Percentiles rank a stretch among this genome's conserved stretches.
phyloP scores from a whole-genome alignment of 169 alveolate genomes.

The Plasmodium knowlesi region DNA sequence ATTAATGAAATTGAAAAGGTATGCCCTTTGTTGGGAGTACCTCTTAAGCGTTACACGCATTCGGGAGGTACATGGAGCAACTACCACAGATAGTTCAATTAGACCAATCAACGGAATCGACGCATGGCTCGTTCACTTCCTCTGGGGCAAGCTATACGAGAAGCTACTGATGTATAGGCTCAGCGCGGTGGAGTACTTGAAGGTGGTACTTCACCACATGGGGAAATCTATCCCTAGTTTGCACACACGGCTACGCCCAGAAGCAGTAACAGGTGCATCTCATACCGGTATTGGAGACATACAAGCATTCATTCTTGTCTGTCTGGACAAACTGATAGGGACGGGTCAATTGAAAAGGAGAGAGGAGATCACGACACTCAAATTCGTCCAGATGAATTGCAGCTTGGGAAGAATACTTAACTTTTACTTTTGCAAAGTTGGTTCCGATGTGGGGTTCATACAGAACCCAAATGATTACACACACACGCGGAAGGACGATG shows the following conservation, averaged over 20 bases:
- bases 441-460: not conserved
- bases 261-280: not conserved
- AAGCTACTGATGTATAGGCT: constrained; percentile 12
- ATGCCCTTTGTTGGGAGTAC: constrained; percentile 16
- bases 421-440: constrained; percentile 20
- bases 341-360: constrained; percentile 10
- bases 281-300: not conserved
- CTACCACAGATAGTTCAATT: no score
- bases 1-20: constrained; percentile 24
- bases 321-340: constrained; percentile 50
- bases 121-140: not conserved
- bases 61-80: not conserved
- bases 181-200: constrained; percentile 39
- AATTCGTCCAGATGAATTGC: constrained; percentile 6
- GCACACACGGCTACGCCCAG: not conserved
- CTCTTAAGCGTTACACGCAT: not conserved
- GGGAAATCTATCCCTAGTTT: not conserved
- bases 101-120: not conserved
- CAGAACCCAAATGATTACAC: not conserved
- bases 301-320: constrained; percentile 32
- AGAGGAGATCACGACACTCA: constrained; percentile 15
- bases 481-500: not conserved
- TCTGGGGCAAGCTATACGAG: constrained; percentile 21
- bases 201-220: constrained; percentile 11
- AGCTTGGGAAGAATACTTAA: not conserved